Percentiles rank a stretch among this genome's conserved stretches.
phyloP scores from a whole-genome alignment of 805 yeast genomes.

The Candida caryicola region DNA sequence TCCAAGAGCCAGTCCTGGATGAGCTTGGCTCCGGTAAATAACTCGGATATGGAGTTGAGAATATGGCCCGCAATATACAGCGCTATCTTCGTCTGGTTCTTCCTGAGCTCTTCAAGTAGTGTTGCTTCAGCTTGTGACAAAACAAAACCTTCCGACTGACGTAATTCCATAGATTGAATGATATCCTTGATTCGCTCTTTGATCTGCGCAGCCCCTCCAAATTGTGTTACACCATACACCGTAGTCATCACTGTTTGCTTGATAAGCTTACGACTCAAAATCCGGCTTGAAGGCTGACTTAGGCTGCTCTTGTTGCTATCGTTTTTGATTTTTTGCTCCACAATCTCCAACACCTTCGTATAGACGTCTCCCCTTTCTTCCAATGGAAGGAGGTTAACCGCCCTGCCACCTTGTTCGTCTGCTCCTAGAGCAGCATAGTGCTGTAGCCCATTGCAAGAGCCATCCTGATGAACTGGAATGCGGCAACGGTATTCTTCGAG shows the following conservation, averaged over 20 bases:
- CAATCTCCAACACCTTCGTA: constrained; percentile 27
- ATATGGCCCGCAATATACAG: constrained; percentile 20
- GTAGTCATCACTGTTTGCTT: constrained; percentile 46
- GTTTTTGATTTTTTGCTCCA: constrained; percentile 12
- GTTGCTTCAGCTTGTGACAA: too few species aligned
- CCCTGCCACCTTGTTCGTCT: constrained; percentile 35
- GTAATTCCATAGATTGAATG: constrained; percentile 13
- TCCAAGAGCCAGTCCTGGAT: constrained; percentile 37
- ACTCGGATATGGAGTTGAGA: constrained; percentile 23
- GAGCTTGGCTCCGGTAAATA: constrained; percentile 31
- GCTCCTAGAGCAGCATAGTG: constrained; percentile 44
- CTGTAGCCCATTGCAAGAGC: constrained; percentile 46
- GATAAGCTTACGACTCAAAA: constrained; percentile 27
- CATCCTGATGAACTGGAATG: constrained; percentile 42
- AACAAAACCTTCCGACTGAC: neutral
- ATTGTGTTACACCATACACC: constrained; percentile 42
- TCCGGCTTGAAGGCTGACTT: neutral
- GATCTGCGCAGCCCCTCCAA: constrained; percentile 38
- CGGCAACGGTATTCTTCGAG: constrained; percentile 23
- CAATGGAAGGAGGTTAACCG: constrained; percentile 34
- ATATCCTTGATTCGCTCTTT: constrained; percentile 20
- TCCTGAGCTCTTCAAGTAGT: neutral
- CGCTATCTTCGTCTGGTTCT: constrained; percentile 6
- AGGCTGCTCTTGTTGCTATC: constrained; percentile 1
- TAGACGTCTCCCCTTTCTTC: constrained; percentile 32